Conservation (phyloP, 352 stramenopile genomes). For the Halophytophthora polymorphica region DNA sequence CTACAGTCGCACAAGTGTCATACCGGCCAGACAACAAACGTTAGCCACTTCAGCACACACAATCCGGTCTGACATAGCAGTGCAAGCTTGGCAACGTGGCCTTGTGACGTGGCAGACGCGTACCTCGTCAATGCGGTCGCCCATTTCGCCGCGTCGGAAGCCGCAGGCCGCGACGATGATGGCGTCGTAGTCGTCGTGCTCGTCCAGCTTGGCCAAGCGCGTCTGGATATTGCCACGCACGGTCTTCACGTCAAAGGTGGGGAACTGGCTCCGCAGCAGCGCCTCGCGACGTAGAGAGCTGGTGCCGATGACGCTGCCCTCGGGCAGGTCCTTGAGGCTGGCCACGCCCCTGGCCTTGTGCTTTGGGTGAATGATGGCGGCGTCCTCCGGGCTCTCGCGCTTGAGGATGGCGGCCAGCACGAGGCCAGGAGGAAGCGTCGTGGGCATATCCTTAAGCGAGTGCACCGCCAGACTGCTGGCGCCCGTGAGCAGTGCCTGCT, state of each 20-base stretch:
- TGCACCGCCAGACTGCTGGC: constrained; percentile 82
- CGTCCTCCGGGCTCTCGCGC: constrained; percentile 81
- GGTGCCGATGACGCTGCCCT: constrained; percentile 74
- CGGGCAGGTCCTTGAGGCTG: constrained; percentile 54
- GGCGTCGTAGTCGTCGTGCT: constrained; percentile 80
- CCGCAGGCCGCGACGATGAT: constrained; percentile 86
- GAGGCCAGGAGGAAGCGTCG: constrained; percentile 69
- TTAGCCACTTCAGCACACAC: too few relatives aligned
- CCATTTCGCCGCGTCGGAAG: constrained; percentile 70
- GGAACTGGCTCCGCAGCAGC: constrained; percentile 62
- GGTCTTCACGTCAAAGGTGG: constrained; percentile 78
- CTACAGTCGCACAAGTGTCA: constrained; percentile 10
- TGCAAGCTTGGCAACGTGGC: not conserved
- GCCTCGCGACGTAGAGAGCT: constrained; percentile 83
- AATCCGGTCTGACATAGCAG: not conserved
- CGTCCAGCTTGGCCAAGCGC: constrained; percentile 79
- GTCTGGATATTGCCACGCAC: constrained; percentile 89
- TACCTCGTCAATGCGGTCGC: constrained; percentile 70
- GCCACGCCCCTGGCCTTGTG: constrained; percentile 66
- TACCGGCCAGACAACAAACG: too few relatives aligned
- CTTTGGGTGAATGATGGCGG: constrained; percentile 79
- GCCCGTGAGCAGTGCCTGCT: constrained; percentile 68
- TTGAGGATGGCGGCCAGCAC: constrained; percentile 80
- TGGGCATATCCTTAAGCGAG: constrained; percentile 90
- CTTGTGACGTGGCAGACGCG: too few relatives aligned